A percentile compares a stretch with the other conserved stretches of the same genome.
Conservation (phyloP, 2,329 filamentous ascomycete genomes). For the Chaetomium globosum region DNA sequence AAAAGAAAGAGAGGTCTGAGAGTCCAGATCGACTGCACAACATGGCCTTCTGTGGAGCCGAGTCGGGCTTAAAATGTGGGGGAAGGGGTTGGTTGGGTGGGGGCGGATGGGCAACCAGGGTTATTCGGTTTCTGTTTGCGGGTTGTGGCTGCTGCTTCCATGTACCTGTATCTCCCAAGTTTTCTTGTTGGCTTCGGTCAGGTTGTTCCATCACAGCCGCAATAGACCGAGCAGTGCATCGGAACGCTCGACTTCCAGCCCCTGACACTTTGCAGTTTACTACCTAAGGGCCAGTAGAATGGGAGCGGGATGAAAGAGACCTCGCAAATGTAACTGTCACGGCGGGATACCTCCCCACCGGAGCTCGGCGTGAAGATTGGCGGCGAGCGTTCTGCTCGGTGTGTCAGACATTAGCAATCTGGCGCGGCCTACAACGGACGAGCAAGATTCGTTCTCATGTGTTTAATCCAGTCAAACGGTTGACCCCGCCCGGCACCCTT, state of each 20-base stretch:
- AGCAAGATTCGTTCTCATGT: background rate
- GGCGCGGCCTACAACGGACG: background rate
- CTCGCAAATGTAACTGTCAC: slow-evolving; percentile 10
- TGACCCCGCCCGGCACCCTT: slow-evolving; percentile 18
- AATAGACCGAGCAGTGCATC: slow-evolving; percentile 30
- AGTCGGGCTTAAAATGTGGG: slow-evolving; percentile 28
- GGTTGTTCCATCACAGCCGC: slow-evolving; percentile 11
- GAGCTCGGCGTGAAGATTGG: background rate
- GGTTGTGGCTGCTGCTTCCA: too few species aligned
- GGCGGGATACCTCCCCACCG: slow-evolving; percentile 9
- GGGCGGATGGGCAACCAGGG: slow-evolving; percentile 2
- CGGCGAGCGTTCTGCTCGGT: slow-evolving; percentile 3
- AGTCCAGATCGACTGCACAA: background rate
- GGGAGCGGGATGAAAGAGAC: background rate
- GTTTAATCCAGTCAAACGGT: slow-evolving; percentile 5
- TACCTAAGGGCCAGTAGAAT: slow-evolving; percentile 5
- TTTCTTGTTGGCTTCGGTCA: background rate
- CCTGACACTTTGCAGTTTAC: slow-evolving; percentile 10
- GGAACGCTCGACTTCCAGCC: slow-evolving; percentile 29
- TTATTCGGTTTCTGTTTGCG: too few species aligned
- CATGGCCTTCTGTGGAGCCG: slow-evolving; percentile 6
- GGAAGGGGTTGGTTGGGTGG: slow-evolving; percentile 24
- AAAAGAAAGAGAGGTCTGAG: background rate
- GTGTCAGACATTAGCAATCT: slow-evolving; percentile 24
- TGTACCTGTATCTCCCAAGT: too few species aligned